Percentiles rank a stretch among this genome's conserved stretches.
Conservation (phyloP, 345 rosid species). For the Eucalyptus cloeziana region DNA sequence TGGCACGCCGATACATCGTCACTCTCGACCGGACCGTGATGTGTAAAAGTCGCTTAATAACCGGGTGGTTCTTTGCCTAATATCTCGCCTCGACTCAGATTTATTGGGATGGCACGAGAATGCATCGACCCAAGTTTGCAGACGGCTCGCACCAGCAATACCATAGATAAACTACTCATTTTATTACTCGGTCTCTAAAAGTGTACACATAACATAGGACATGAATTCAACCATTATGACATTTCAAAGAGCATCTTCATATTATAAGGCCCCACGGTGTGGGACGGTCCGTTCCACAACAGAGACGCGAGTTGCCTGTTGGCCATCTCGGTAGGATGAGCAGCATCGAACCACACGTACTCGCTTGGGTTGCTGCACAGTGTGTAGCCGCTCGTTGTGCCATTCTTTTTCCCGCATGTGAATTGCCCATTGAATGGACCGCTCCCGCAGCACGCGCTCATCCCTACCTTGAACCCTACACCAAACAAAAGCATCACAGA, state of each 20-base stretch:
- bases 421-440: background rate
- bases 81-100: background rate
- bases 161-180: background rate
- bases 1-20: background rate
- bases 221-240: background rate
- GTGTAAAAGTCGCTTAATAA: background rate
- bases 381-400: background rate
- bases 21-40: background rate
- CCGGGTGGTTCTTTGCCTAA: background rate
- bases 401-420: background rate
- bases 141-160: background rate
- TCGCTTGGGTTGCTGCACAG: background rate
- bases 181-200: background rate
- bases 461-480: background rate
- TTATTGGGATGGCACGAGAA: background rate
- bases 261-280: background rate
- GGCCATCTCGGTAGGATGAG: background rate
- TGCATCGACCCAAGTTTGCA: background rate
- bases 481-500: background rate
- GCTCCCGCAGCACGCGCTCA: background rate
- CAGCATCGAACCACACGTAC: constrained; percentile 1
- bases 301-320: background rate
- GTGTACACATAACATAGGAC: background rate
- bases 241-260: background rate
- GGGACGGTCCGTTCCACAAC: background rate